Evolutionary conservation across 306 rosid species (phyloP).

Genomic region (Leucaena leucocephala): DNA sequence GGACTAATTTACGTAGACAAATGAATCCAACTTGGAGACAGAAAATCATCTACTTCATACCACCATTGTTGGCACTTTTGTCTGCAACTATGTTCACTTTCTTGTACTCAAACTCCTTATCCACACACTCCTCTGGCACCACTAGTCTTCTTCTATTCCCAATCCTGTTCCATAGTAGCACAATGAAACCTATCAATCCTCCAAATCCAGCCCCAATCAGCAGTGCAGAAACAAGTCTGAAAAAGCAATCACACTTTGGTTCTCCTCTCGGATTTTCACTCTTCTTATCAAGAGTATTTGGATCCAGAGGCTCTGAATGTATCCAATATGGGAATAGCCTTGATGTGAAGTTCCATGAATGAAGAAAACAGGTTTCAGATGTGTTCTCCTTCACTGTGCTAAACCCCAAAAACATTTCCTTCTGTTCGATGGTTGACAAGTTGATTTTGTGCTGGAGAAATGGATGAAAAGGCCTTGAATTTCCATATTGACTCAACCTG

Average conservation of each 20-base stretch:
- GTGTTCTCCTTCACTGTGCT: slow-evolving; percentile 46
- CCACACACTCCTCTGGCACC: slow-evolving; percentile 72
- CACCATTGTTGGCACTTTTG: slow-evolving; percentile 64
- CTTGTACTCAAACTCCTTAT: slow-evolving; percentile 64
- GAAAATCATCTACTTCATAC: slow-evolving; percentile 29
- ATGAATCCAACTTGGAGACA: neutral
- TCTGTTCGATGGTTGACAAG: slow-evolving; percentile 41
- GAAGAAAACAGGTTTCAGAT: slow-evolving; percentile 52
- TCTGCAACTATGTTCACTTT: slow-evolving; percentile 72
- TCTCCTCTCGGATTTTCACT: slow-evolving; percentile 40
- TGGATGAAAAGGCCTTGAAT: slow-evolving; percentile 61
- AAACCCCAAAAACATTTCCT: slow-evolving; percentile 66
- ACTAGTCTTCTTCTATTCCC: slow-evolving; percentile 68
- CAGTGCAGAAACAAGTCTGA: slow-evolving; percentile 68
- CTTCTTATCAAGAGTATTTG: slow-evolving; percentile 47
- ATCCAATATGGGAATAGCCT: slow-evolving; percentile 68
- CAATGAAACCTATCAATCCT: slow-evolving; percentile 66
- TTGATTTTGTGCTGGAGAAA: slow-evolving; percentile 60
- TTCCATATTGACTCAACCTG: slow-evolving; percentile 57
- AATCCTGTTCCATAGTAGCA: slow-evolving; percentile 71
- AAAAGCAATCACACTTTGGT: slow-evolving; percentile 60
- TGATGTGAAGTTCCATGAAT: slow-evolving; percentile 77
- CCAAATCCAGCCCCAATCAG: slow-evolving; percentile 85
- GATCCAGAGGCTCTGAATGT: slow-evolving; percentile 93
- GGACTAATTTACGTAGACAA: slow-evolving; percentile 1